Evolutionary conservation across 768 basidiomycete genomes (phyloP).

Genomic region (Lentinula sp.): DNA sequence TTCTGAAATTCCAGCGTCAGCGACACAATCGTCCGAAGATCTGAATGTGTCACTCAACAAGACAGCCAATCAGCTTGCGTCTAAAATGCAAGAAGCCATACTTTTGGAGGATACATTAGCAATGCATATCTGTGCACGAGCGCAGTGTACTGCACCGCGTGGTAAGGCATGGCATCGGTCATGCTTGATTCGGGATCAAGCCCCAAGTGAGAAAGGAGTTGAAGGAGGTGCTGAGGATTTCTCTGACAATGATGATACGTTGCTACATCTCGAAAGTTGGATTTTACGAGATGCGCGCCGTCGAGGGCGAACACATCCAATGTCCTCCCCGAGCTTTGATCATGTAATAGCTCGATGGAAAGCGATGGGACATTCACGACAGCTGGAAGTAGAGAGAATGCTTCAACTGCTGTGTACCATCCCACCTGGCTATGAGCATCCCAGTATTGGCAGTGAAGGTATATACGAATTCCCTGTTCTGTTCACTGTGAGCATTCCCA

Average conservation of each 20-base stretch:
- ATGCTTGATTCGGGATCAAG: neutral
- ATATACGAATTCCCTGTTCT: neutral
- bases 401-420: neutral
- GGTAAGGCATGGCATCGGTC: constrained; percentile 4
- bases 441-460: neutral
- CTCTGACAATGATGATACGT: neutral
- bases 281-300: neutral
- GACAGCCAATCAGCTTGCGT: neutral
- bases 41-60: neutral
- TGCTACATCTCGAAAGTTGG: neutral
- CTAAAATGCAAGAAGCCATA: neutral
- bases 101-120: neutral
- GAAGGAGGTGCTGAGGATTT: neutral
- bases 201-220: neutral
- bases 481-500: neutral
- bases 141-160: neutral
- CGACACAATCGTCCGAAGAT: neutral
- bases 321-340: neutral
- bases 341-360: neutral
- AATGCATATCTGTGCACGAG: constrained; percentile 3
- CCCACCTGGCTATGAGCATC: neutral
- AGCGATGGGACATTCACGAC: neutral
- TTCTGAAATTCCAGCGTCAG: neutral
- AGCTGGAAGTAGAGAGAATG: neutral
- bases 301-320: neutral